Conservation (phyloP, 768 basidiomycete genomes). For the Leccinum boreale region DNA sequence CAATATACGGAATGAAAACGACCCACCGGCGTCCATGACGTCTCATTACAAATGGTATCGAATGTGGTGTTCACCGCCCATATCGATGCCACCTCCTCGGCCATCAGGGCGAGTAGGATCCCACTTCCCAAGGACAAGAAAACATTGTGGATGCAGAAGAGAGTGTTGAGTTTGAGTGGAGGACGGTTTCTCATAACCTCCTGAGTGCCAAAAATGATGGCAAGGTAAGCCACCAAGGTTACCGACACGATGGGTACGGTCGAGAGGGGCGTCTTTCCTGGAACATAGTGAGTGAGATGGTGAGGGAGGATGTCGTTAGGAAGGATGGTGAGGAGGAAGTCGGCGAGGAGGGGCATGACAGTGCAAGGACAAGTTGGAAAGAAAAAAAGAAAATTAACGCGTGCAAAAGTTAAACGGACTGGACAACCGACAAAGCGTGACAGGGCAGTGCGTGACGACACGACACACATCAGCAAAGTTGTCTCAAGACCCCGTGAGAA, state of each 20-base stretch:
- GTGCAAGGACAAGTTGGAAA: conserved; percentile 26
- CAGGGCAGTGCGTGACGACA: conserved; percentile 14
- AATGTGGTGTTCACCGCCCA: conserved; percentile 68
- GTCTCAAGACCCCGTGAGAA: no score
- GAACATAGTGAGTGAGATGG: conserved; percentile 47
- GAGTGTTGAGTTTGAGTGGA: conserved; percentile 70
- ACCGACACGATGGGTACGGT: conserved; percentile 63
- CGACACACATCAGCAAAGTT: no score
- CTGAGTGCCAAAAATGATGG: conserved; percentile 81
- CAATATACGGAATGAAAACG: background rate
- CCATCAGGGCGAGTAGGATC: conserved; percentile 83
- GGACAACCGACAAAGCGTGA: conserved; percentile 28
- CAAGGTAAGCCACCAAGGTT: conserved; percentile 77
- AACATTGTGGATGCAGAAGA: conserved; percentile 91
- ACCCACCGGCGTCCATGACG: conserved; percentile 87
- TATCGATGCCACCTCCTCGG: conserved; percentile 88
- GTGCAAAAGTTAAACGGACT: conserved; percentile 21
- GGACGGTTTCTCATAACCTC: conserved; percentile 77
- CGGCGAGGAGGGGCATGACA: conserved; percentile 71
- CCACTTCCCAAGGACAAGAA: conserved; percentile 80
- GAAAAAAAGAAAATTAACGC: conserved; percentile 11
- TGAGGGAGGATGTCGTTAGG: conserved; percentile 43
- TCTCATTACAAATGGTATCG: conserved; percentile 70
- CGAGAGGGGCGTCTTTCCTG: conserved; percentile 56
- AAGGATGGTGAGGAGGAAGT: conserved; percentile 58